These are phyloP conservation scores for Trichoderma sp. DNA, from an alignment of 2,329 filamentous ascomycete genomes.

Conservation along the genomic window DNA sequence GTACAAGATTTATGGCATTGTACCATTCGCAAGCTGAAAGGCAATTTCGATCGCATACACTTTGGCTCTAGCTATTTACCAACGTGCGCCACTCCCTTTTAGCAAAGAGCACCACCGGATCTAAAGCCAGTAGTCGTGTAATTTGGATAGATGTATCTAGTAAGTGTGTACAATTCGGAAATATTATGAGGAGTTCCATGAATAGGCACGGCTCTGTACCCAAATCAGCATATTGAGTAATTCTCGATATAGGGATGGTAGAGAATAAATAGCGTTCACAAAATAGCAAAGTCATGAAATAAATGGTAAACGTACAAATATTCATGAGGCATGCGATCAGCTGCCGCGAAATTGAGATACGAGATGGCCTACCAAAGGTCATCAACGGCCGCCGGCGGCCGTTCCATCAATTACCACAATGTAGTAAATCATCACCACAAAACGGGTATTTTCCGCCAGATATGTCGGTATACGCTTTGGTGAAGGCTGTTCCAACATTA, in stretches of 20 bases:
- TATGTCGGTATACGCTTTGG: rapidly evolving
- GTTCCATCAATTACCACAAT: background rate
- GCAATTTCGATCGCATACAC: background rate
- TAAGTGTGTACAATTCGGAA: background rate
- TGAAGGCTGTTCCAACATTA: background rate
- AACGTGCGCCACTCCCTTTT: background rate
- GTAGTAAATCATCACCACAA: background rate
- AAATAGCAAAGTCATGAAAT: too few relatives aligned
- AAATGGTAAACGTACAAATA: background rate
- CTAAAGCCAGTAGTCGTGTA: background rate
- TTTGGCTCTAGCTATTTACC: background rate
- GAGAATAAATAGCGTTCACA: background rate
- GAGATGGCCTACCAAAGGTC: background rate
- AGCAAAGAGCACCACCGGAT: background rate
- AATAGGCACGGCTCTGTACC: background rate
- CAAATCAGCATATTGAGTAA: background rate
- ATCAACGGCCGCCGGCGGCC: background rate
- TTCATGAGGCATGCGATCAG: background rate
- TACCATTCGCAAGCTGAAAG: background rate
- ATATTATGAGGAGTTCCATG: background rate
- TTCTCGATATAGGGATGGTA: background rate
- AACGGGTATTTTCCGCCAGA: background rate
- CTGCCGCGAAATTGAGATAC: background rate
- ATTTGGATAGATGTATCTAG: background rate
- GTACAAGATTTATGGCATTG: background rate